Evolutionary conservation across 1,284 basidiomycete genomes (phyloP), one percentile per base, ranked within the genome.

Genomic region (Trichosporon sp.): DNA sequence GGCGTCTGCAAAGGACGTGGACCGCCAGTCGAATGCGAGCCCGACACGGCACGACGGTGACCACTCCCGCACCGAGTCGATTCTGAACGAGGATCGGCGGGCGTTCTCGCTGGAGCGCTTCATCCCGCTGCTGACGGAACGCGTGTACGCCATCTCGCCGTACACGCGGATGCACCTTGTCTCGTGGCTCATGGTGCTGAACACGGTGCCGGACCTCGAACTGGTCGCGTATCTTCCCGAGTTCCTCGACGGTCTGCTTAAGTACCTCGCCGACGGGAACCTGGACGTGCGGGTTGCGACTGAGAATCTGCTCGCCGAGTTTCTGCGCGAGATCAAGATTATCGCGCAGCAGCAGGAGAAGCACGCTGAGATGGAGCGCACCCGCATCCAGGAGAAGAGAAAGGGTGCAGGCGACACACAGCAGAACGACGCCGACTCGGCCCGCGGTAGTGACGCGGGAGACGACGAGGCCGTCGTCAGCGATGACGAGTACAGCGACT

Each of bases 91-190:
- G 46, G 79, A 82, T 66, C 76, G 77, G 40, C 74, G 82, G 32
- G 94, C 95, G 0, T 99, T 99, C 85, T 97, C 95, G 0, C 87
- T 99, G 51, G 91, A 93, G 0, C 90, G 93, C 71, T 98, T 99
- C 83, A 94, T 99, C 67, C 97, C 97, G 10, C 87, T 99, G 16
- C 88, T 99, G 11, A 89, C 91, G 43, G 96, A 99, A 76, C 88
- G 96, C 72, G 96, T 99, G 73, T 93, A 96, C 78, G 96, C 98
- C 76, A 87, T 98, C 78, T 96, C 91, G 80, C 96, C 97, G 0
- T 96, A 98, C 81, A 97, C 96, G 0, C 87, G 97, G 75, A 98
- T 93, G 82, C 99, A 96, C 81, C 88, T 99, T 37, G 93, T 98
- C 56, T 92, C 93, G 8, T 99, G 97, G 97, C 92, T 99, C 74